phyloP scores from a whole-genome alignment of 2,329 filamentous ascomycete species.

The Alternaria angustiovoidea region DNA sequence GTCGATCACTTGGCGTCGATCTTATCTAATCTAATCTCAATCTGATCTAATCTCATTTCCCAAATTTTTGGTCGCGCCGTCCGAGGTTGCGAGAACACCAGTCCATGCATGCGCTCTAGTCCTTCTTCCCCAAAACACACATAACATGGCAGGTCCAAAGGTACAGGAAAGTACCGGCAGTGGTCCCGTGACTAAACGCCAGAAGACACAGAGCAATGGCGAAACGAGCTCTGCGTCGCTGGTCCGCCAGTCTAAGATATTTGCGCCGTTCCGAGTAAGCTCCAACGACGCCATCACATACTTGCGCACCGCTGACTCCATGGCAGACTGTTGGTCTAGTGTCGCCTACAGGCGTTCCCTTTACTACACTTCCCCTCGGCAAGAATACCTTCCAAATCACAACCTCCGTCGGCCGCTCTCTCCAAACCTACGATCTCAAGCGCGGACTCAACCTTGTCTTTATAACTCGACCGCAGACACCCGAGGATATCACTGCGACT shows the following conservation, averaged over 20 bases:
- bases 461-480: constrained; percentile 89
- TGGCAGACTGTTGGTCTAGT: constrained; percentile 87
- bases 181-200: constrained; percentile 73
- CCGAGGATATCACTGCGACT: constrained; percentile 83
- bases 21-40: constrained; percentile 25
- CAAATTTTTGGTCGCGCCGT: constrained; percentile 20
- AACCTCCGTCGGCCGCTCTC: constrained; percentile 85
- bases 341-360: constrained; percentile 88
- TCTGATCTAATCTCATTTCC: constrained; percentile 28
- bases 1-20: constrained; percentile 33
- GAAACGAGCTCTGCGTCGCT: constrained; percentile 54
- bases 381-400: constrained; percentile 98
- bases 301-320: constrained; percentile 15
- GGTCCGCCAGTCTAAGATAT: constrained; percentile 74
- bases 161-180: constrained; percentile 54
- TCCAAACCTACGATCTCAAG: constrained; percentile 96
- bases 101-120: constrained; percentile 8
- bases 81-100: constrained; percentile 17
- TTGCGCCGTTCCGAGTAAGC: constrained; percentile 89
- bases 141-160: constrained; percentile 58
- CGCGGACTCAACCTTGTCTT: constrained; percentile 92
- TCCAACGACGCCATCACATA: neutral
- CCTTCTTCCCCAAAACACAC: neutral
- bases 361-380: constrained; percentile 85
- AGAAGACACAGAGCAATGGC: constrained; percentile 37